These are phyloP conservation scores for Candida nitratophila DNA, from an alignment of 805 yeast genomes.

Conservation along the genomic window DNA sequence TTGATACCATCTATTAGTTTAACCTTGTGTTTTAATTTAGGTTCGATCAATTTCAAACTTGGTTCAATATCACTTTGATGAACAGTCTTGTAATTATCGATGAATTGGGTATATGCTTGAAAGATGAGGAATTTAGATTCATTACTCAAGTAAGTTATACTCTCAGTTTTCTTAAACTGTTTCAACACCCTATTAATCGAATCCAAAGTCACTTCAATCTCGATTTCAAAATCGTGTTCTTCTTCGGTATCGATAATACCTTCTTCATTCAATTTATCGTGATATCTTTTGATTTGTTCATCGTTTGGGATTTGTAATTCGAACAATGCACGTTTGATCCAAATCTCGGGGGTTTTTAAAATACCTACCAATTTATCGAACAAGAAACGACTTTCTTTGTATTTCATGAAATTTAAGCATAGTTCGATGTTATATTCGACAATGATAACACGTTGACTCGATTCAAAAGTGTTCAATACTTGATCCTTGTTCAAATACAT, in stretches of 20 bases:
- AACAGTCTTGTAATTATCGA: constrained; percentile 44
- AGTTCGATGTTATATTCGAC: constrained; percentile 24
- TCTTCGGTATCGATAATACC: constrained; percentile 20
- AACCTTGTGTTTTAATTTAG: constrained; percentile 41
- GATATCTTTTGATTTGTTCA: too few species aligned
- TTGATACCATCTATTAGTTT: constrained; percentile 35
- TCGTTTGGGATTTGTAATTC: constrained; percentile 61
- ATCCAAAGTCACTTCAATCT: constrained; percentile 40
- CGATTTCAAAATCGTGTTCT: constrained; percentile 42
- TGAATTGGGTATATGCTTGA: constrained; percentile 57
- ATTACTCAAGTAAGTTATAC: constrained; percentile 24
- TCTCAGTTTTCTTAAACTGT: constrained; percentile 47
- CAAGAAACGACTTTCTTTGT: constrained; percentile 45
- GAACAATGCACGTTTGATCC: constrained; percentile 67
- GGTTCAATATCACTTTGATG: constrained; percentile 22
- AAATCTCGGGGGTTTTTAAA: constrained; percentile 29
- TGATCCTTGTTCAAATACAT: constrained; percentile 26
- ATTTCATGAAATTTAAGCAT: constrained; percentile 55
- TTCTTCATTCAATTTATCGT: constrained; percentile 25
- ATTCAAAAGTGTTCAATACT: constrained; percentile 1
- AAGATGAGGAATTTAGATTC: constrained; percentile 43
- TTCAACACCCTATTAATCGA: constrained; percentile 36
- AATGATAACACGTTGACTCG: constrained; percentile 12
- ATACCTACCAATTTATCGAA: constrained; percentile 33
- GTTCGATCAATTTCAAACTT: constrained; percentile 32